Base-by-base conservation (phyloP, 768 basidiomycete genomes). In the Macrolepiota fuliginosa region DNA sequence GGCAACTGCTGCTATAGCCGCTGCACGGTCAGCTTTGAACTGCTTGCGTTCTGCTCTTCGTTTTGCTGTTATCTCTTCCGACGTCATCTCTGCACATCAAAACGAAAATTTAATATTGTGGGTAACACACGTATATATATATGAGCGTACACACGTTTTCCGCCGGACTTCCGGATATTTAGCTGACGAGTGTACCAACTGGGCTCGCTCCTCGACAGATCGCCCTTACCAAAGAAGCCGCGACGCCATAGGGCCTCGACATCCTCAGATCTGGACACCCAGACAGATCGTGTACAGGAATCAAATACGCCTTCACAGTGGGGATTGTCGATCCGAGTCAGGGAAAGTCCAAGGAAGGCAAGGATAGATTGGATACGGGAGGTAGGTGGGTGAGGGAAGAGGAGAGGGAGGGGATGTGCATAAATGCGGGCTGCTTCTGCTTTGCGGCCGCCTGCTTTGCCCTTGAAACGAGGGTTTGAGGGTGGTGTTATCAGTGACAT, bases 211-310 rank as follows among this genome's bases (percentile, higher is more conserved):
- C 97, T 76, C 42, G 93, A 96, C 56, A 99, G 78, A 70, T 91
- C 91, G 1, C 97, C 97, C 73, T 99, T 99, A 24, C 97, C 97
- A 72, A 98, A 99, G 77, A 98, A 98, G 0, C 97, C 97, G 62
- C 91, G 77, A 50, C 84, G 79, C 92, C 97, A 99, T 39, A 98
- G 80, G 4, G 88, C 75, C 64, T 79, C 79, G 47, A 86, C 85
- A 70, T 94, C 86, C 24, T 74, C 79, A 27, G 77, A 73, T 61
- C 87, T 81, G 0, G 82, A 76, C 2, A 98, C 81, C 94, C 94
- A 97, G 9, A 98, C 91, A 0, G 92, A 92, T n/a, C 87, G 86
- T 15, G 95, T 94, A 1, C 81, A 68, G 5, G 82, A 74, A 70
- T 98, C 96, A 64, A 91, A 89, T 7, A 86, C 70, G 7, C 92